Evolutionary conservation across 2,329 filamentous ascomycete genomes (phyloP), one percentile per base, ranked within the genome.

Genomic region (Diaporthe ampelina): DNA sequence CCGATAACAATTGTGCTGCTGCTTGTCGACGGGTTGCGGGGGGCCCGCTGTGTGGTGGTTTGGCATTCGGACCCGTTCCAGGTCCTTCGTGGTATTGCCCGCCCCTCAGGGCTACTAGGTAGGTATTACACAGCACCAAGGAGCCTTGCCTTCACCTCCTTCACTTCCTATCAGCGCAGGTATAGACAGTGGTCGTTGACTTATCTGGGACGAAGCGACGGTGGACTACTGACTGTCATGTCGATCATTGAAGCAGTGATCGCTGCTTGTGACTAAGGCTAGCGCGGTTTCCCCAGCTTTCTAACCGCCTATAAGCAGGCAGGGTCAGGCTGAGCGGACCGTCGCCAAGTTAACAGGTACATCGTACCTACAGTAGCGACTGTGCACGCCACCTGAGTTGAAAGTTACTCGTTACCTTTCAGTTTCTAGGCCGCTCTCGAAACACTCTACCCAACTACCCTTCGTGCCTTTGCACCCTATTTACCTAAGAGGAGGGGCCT

Each of bases 221-320:
- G 26, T n/a, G 40, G 40, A 13, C 10, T 43, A 4, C 4, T 15
- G n/a, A 17, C 40, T 43, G 40, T 19, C 32, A n/a, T 37, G 61
- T 67, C 45, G 63, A 52, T 52, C 63, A 37, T 6, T 32, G 48
- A 54, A 40, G 24, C 63, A 52, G 63, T 68, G 32, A 54, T 40
- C 21, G 48, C 40, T 54, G 63, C 48, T 54, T 54, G 29, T 68
- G 63, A 68, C 63, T 54, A 67, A 67, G 63, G 63, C 63, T 67
- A 68, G 63, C 48, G 63, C 52, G 48, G 15, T 54, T 68, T 68
- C 63, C 63, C 63, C 63, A 68, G 63, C 63, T 68, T 68, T 54
- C 63, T 4, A 29, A 19, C 61, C 35, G 29, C 61, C 61, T 67
- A 37, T 50, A 45, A 37, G 61, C 61, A 52, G 19, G 48, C 43